Conservation (phyloP, 2,329 filamentous ascomycete genomes). For the Keithomyces neogunnii region DNA sequence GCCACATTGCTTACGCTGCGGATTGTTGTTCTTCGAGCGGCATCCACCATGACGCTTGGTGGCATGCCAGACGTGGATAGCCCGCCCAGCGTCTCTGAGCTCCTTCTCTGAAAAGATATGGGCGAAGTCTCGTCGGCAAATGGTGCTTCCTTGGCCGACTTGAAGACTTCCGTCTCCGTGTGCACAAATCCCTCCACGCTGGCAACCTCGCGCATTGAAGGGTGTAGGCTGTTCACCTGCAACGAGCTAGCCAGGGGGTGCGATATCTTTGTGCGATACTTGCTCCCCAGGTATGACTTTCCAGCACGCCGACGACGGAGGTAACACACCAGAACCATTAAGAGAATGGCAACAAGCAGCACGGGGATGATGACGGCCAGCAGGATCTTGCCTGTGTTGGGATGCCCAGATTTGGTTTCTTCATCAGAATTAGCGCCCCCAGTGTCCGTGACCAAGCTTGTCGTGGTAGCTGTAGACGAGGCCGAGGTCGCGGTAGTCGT, state of each 20-base stretch:
- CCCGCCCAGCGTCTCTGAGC: constrained; percentile 19
- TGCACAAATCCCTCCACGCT: constrained; percentile 8
- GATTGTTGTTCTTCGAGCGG: constrained; percentile 13
- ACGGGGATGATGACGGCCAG: constrained; percentile 37
- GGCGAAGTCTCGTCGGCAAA: constrained; percentile 18
- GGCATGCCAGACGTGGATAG: constrained; percentile 16
- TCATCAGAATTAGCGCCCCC: constrained; percentile 10
- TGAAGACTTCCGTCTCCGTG: constrained; percentile 11
- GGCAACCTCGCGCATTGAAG: constrained; percentile 15
- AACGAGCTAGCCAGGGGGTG: constrained; percentile 21
- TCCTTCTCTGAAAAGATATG: constrained; percentile 12
- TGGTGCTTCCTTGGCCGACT: constrained; percentile 10
- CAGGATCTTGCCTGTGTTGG: constrained; percentile 27
- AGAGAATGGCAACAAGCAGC: constrained; percentile 23
- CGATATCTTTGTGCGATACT: constrained; percentile 24
- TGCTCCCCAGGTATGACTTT: constrained; percentile 19
- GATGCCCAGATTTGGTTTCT: constrained; percentile 11
- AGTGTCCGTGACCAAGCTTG: constrained; percentile 14
- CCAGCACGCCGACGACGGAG: constrained; percentile 21
- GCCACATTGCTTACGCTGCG: constrained; percentile 13
- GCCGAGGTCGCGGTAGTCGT: constrained; percentile 15
- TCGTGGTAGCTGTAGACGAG: constrained; percentile 14
- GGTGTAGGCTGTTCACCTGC: constrained; percentile 16
- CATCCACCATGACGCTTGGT: constrained; percentile 15
- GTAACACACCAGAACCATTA: constrained; percentile 25